These are phyloP conservation scores for Oidiodendron maius DNA, from an alignment of 495 filamentous ascomycete genomes.

Conservation along the genomic window DNA sequence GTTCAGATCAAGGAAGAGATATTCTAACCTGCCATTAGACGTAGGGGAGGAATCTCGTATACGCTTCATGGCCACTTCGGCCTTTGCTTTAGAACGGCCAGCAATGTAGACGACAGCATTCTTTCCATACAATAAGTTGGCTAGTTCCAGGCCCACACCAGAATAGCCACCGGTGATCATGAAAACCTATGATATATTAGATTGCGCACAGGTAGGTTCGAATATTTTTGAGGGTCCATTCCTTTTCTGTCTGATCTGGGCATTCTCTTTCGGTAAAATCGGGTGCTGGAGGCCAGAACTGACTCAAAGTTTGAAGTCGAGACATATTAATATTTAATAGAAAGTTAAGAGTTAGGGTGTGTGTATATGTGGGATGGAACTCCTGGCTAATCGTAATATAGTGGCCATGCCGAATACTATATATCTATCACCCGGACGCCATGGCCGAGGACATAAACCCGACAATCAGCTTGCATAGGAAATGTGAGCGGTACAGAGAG, in stretches of 20 bases:
- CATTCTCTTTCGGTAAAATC: constrained; percentile 17
- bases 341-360: too few species aligned
- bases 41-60: constrained; percentile 25
- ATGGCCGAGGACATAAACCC: too few species aligned
- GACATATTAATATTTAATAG: too few species aligned
- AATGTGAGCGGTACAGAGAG: too few species aligned
- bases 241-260: constrained; percentile 18
- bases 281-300: constrained; percentile 13
- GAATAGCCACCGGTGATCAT: not conserved
- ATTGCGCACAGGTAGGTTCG: too few species aligned
- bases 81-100: constrained; percentile 49
- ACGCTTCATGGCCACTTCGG: constrained; percentile 39
- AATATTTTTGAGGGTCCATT: constrained; percentile 1
- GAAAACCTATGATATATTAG: not conserved
- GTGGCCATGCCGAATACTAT: too few species aligned
- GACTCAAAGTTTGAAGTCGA: too few species aligned
- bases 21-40: constrained; percentile 26
- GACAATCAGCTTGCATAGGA: too few species aligned
- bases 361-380: too few species aligned
- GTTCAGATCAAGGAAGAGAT: constrained; percentile 37
- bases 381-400: too few species aligned
- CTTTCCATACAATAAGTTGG: constrained; percentile 55
- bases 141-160: constrained; percentile 44
- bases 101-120: constrained; percentile 54
- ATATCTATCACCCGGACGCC: too few species aligned